Evolutionary conservation across 225 moss, liverwort and hornwort species (phyloP), one percentile per base, ranked within the genome.

Genomic region (Anthoceros angustus): DNA sequence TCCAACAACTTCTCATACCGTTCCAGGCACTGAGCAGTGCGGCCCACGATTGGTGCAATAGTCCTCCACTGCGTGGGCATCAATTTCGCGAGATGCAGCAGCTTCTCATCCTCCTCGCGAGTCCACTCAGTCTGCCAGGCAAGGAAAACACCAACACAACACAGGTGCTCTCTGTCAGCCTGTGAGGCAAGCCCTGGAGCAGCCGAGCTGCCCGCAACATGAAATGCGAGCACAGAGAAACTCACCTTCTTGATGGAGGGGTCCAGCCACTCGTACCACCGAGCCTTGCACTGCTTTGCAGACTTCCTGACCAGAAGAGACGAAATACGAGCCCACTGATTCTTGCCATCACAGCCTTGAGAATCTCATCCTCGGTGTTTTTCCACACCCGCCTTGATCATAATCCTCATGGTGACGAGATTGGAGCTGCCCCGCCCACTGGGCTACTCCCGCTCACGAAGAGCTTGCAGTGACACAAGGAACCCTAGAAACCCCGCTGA

Each of bases 241-340:
- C 45, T 15, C 73, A 90, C 90, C 87, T 93, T 94, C 76, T 94
- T 94, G 69, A 90, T 94, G 8, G 94, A 94, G 0, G 94, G 94
- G 80, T 94, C 94, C 69, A 94, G 66, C 90, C 94, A 94, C 76
- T 94, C 94, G 73, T 94, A 90, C 94, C 94, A 94, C 11, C 90
- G 88, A 43, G 94, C 94, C 72, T 94, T 90, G 75, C 90, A 94
- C 63, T 90, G 90, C 80, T 94, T 90, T 24, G 90, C 94, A 25
- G 90, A 94, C 76, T 94, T 94, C 5, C 94, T 79, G 5, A 94
- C 94, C 76, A 90, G 65, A 39, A 94, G 75, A 42, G 94, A 94
- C 16, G 90, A 90, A 41, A 88, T 94, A 68, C 88, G 81, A 15
- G 88, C 90, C 94, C 94, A 90, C 43, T 94, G 94, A 72, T 90